Base-by-base conservation (phyloP, 495 filamentous ascomycete genomes). In the Amphirosellinia nigrospora region DNA sequence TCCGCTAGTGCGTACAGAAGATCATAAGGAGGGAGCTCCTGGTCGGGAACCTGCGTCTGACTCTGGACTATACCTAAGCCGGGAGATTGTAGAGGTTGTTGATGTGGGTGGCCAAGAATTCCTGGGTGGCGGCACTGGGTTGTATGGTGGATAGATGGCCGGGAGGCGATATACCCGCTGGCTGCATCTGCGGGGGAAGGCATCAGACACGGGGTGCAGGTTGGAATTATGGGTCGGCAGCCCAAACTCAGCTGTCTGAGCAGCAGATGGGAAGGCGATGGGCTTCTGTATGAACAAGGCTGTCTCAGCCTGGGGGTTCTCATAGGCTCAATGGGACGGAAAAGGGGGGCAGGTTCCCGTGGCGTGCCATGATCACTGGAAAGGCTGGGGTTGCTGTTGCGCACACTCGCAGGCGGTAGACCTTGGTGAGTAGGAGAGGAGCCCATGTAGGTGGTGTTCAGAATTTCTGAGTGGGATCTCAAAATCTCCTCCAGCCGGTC, bases 21-120 rank as follows among this genome's bases (percentile, higher is more conserved):
- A 78, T 95, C 92, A 69, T 96, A 94, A 7, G 94, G 93, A 1
- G 94, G 94, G 21, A 96, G 86, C 69, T 94, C 92, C 59, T 92
- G 85, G 71, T 94, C 92, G 6, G 89, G 62, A 59, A 80, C 82
- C 75, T 77, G 85, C 21, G 72, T 69, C 69, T 77, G 76, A 21
- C 68, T 72, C 41, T 80, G 78, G 10, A 79, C 60, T 10, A 82
- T 79, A 56, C 79, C 79, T 15, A 83, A 66, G 26, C 79, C 81
- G 4, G 87, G 81, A 11, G 86, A 85, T 21, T 83, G 79, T 32
- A 86, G 68, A 30, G 79, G 62, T 23, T 81, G 71, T 61, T 82
- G 77, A 71, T 75, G 73, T 38, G 75, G 41, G 61, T 79, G 73
- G 56, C 77, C 81, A 77, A 86, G 71, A 84, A 87, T 70, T 86